A percentile compares a stretch with the other conserved stretches of the same genome.
Evolutionary conservation across 352 stramenopile species (phyloP).

Genomic region (Phytophthora colocasiae): DNA sequence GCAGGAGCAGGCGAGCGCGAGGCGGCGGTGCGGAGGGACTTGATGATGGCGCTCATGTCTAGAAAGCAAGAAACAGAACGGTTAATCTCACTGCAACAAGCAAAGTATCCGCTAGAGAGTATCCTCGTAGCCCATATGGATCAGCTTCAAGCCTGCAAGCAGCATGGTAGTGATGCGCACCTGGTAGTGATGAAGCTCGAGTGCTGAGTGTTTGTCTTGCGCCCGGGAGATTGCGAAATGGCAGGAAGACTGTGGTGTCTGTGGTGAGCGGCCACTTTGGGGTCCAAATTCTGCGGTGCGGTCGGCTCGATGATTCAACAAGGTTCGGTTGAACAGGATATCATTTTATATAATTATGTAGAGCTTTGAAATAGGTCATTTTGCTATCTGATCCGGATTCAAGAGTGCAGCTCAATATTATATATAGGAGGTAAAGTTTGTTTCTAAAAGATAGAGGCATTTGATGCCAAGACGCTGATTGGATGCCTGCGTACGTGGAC

Average conservation of each 20-base stretch:
- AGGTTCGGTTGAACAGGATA: slow-evolving; percentile 17
- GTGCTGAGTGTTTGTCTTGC: slow-evolving; percentile 20
- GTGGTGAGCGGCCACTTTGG: slow-evolving; percentile 33
- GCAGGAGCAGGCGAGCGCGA: slow-evolving; percentile 40
- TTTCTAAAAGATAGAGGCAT: slow-evolving; percentile 2
- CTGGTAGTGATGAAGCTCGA: slow-evolving; percentile 19
- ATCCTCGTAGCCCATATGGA: slow-evolving; percentile 23
- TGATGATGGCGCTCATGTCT: slow-evolving; percentile 76
- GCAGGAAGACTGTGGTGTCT: slow-evolving; percentile 4
- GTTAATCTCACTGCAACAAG: slow-evolving; percentile 15
- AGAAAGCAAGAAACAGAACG: neutral
- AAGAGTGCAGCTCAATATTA: slow-evolving; percentile 5
- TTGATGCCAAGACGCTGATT: slow-evolving; percentile 23
- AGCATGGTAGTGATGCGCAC: slow-evolving; percentile 11
- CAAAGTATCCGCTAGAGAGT: slow-evolving; percentile 1
- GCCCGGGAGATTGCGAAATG: slow-evolving; percentile 47
- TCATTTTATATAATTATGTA: neutral
- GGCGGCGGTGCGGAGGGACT: slow-evolving; percentile 63
- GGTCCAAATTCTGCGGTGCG: neutral
- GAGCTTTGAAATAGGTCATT: neutral
- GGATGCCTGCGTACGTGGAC: slow-evolving; percentile 33
- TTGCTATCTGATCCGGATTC: neutral
- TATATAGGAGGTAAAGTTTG: neutral
- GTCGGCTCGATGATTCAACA: slow-evolving; percentile 26
- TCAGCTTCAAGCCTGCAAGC: slow-evolving; percentile 5